phyloP scores from a whole-genome alignment of 768 basidiomycete species.

The Sporobolomyces phaffii region DNA sequence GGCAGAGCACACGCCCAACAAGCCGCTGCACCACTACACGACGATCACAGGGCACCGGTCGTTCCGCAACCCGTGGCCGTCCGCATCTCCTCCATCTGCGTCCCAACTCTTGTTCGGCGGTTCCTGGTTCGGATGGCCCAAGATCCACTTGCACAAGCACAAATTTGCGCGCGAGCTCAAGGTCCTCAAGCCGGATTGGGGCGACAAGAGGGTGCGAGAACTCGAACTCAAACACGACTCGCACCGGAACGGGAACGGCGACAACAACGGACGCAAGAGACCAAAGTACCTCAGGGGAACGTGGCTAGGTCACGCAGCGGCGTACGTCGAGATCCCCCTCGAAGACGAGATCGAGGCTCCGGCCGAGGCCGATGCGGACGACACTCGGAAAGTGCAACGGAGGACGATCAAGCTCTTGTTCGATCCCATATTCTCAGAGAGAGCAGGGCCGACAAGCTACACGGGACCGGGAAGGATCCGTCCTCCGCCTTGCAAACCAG shows the following conservation, averaged over 20 bases:
- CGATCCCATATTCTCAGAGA: slow-evolving; percentile 50
- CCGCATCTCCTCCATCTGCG: slow-evolving; percentile 19
- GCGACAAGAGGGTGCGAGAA: slow-evolving; percentile 10
- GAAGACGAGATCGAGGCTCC: slow-evolving; percentile 2
- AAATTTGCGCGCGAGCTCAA: slow-evolving; percentile 35
- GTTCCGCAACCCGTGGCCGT: slow-evolving; percentile 38
- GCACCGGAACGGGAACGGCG: not conserved
- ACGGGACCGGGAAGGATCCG: slow-evolving; percentile 46
- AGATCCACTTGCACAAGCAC: slow-evolving; percentile 25
- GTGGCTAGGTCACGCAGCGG: slow-evolving; percentile 49
- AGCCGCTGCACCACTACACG: slow-evolving; percentile 16
- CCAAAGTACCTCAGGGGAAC: slow-evolving; percentile 42
- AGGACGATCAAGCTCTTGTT: slow-evolving; percentile 46
- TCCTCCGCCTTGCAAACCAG: slow-evolving; percentile 47
- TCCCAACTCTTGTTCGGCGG: slow-evolving; percentile 29
- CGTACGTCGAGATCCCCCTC: slow-evolving; percentile 31
- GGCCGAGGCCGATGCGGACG: slow-evolving; percentile 40
- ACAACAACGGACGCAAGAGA: slow-evolving; percentile 10
- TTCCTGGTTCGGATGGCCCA: slow-evolving; percentile 30
- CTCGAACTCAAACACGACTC: slow-evolving; percentile 12
- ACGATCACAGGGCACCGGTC: slow-evolving; percentile 22
- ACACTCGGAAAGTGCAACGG: slow-evolving; percentile 40
- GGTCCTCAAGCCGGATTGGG: slow-evolving; percentile 44
- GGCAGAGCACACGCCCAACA: not conserved
- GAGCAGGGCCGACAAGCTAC: slow-evolving; percentile 45